Percentiles rank a stretch among this genome's conserved stretches.
Conservation (phyloP, 2,329 filamentous ascomycete species). For the Ophiobolus disseminans region DNA sequence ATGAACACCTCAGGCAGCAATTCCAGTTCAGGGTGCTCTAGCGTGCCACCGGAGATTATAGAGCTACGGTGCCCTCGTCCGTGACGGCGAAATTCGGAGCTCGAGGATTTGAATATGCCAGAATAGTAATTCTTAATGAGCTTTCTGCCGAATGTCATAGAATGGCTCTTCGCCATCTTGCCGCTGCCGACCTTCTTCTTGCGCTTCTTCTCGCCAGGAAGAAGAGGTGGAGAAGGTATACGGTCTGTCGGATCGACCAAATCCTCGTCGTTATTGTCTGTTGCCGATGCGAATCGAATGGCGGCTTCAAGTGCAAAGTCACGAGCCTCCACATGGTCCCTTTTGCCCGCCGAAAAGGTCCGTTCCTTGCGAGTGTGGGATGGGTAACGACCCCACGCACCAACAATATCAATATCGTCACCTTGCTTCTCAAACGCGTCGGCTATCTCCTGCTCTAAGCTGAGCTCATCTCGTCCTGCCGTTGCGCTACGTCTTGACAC, state of each 20-base stretch:
- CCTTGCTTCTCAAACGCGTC: slow-evolving; percentile 35
- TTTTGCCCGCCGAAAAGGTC: slow-evolving; percentile 47
- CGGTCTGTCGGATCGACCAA: slow-evolving; percentile 35
- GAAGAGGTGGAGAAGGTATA: slow-evolving; percentile 22
- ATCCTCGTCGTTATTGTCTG: slow-evolving; percentile 25
- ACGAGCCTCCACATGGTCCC: slow-evolving; percentile 49
- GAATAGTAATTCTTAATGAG: slow-evolving; percentile 57
- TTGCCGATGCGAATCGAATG: slow-evolving; percentile 30
- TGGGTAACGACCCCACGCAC: slow-evolving; percentile 57
- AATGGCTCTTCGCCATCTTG: slow-evolving; percentile 68
- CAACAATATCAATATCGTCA: slow-evolving; percentile 33
- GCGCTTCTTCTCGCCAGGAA: slow-evolving; percentile 38
- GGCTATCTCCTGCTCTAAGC: slow-evolving; percentile 17
- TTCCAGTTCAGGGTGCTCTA: slow-evolving; percentile 57
- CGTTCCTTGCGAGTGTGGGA: slow-evolving; percentile 55
- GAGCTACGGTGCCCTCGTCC: slow-evolving; percentile 55
- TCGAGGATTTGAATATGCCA: slow-evolving; percentile 52
- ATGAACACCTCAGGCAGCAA: slow-evolving; percentile 50
- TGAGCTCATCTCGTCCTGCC: slow-evolving; percentile 10
- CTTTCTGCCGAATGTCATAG: slow-evolving; percentile 50
- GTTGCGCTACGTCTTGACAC: slow-evolving; percentile 31
- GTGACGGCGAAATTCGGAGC: slow-evolving; percentile 46
- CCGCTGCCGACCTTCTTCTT: slow-evolving; percentile 68
- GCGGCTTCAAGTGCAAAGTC: slow-evolving; percentile 53
- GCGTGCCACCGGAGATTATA: slow-evolving; percentile 50